A percentile compares a stretch with the other conserved stretches of the same genome.
These are phyloP conservation scores for Xylaria palmicola DNA, from an alignment of 495 filamentous ascomycete genomes.

Conservation along the genomic window DNA sequence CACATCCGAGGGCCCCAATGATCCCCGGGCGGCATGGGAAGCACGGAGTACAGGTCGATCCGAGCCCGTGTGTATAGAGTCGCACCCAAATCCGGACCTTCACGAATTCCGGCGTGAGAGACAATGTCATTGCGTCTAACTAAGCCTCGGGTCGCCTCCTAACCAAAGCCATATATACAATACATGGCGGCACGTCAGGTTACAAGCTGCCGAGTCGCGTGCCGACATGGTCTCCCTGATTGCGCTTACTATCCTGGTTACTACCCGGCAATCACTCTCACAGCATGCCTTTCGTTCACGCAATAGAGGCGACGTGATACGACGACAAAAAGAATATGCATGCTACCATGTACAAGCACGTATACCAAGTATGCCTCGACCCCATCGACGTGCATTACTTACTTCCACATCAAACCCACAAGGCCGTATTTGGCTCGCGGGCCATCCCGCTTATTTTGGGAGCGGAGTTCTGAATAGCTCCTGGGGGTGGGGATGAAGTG, in stretches of 20 bases:
- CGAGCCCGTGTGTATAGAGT: neutral
- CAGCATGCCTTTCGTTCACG: too few relatives aligned
- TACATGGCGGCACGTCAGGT: neutral
- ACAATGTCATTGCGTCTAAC: too few relatives aligned
- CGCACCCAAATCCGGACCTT: neutral
- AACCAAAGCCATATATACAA: too few relatives aligned
- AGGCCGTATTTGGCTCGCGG: neutral
- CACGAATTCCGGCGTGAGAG: too few relatives aligned
- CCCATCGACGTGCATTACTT: too few relatives aligned
- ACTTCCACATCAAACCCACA: neutral
- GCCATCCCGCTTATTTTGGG: neutral
- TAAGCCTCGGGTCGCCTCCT: too few relatives aligned
- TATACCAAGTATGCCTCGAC: too few relatives aligned
- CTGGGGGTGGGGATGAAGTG: neutral
- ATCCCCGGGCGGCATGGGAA: neutral
- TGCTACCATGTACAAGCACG: too few relatives aligned
- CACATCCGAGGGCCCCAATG: neutral
- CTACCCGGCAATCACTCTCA: too few relatives aligned
- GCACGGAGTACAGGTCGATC: neutral
- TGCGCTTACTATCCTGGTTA: too few relatives aligned
- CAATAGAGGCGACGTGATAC: neutral
- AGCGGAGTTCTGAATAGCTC: neutral
- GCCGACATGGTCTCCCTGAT: neutral
- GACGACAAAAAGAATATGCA: neutral
- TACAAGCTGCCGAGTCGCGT: neutral